Percentiles rank a stretch among this genome's conserved stretches.
Evolutionary conservation across 768 basidiomycete genomes (phyloP).

Genomic region (Boletus subcaerulescens): DNA sequence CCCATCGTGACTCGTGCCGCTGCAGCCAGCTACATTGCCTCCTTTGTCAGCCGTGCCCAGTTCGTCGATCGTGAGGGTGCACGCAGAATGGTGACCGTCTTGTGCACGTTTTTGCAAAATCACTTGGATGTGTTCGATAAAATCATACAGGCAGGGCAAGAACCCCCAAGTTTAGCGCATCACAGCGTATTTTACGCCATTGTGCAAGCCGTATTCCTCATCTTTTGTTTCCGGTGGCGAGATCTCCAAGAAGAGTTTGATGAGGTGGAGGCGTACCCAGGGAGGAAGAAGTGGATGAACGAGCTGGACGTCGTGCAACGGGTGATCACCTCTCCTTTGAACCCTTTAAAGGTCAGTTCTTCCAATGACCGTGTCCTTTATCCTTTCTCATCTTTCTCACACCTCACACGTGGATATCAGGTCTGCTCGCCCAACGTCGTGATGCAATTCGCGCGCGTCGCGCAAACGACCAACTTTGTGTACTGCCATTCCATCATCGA

Average conservation of each 20-base stretch:
- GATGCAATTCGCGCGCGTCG: slow-evolving; percentile 88
- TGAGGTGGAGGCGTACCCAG: slow-evolving; percentile 51
- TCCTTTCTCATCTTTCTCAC: too few species aligned
- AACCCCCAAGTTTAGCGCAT: slow-evolving; percentile 34
- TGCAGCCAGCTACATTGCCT: slow-evolving; percentile 90
- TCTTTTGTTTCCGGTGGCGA: slow-evolving; percentile 97
- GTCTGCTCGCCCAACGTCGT: slow-evolving; percentile 90
- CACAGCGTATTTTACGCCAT: slow-evolving; percentile 89
- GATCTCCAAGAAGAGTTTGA: slow-evolving; percentile 69
- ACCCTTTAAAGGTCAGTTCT: slow-evolving; percentile 65
- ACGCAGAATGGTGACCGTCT: slow-evolving; percentile 69
- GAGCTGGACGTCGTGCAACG: slow-evolving; percentile 77
- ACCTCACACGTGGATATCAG: slow-evolving; percentile 37
- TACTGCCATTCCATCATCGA: slow-evolving; percentile 95
- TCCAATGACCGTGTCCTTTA: too few species aligned
- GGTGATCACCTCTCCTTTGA: slow-evolving; percentile 76
- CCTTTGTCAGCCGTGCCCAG: slow-evolving; percentile 84
- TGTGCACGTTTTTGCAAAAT: slow-evolving; percentile 80
- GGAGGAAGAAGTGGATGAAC: slow-evolving; percentile 75
- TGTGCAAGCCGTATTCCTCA: slow-evolving; percentile 86
- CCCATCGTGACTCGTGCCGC: slow-evolving; percentile 84
- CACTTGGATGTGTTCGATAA: slow-evolving; percentile 74
- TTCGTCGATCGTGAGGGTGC: slow-evolving; percentile 78
- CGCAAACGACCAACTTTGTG: slow-evolving; percentile 85
- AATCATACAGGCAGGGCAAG: slow-evolving; percentile 37